A percentile compares a stretch with the other conserved stretches of the same genome.
Conservation (phyloP, 495 filamentous ascomycete species). For the Podospora pseudopauciseta region DNA sequence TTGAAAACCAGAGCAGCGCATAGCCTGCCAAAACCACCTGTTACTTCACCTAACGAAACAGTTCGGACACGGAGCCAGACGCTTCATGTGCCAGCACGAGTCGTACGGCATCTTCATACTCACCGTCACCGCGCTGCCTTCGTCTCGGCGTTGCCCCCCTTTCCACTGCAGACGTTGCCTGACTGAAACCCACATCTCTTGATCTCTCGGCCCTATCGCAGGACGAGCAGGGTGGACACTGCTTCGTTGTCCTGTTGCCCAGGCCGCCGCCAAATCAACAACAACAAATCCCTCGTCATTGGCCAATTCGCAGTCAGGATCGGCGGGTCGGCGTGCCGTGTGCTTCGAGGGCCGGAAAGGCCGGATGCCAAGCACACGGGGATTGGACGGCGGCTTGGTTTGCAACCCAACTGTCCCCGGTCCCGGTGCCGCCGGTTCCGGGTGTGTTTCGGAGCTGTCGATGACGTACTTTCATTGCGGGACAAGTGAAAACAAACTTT, state of each 20-base stretch:
- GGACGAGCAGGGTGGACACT: neutral
- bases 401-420: neutral
- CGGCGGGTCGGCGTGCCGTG: neutral
- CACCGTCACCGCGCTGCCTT: neutral
- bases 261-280: neutral
- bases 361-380: neutral
- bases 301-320: neutral
- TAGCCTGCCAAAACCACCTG: neutral
- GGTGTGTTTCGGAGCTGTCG: neutral
- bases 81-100: neutral
- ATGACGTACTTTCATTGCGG: neutral
- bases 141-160: neutral
- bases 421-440: neutral
- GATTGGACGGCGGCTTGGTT: neutral
- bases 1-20: neutral
- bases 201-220: neutral
- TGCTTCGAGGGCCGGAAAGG: neutral
- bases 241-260: neutral
- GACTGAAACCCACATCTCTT: slow-evolving; percentile 7
- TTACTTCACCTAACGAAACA: neutral
- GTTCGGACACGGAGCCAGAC: neutral
- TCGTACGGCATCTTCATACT: neutral
- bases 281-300: neutral
- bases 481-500: too few relatives aligned
- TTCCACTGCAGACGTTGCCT: slow-evolving; percentile 8